Evolutionary conservation across 2,329 filamentous ascomycete species (phyloP).

Genomic region (Fusarium penzigii): DNA sequence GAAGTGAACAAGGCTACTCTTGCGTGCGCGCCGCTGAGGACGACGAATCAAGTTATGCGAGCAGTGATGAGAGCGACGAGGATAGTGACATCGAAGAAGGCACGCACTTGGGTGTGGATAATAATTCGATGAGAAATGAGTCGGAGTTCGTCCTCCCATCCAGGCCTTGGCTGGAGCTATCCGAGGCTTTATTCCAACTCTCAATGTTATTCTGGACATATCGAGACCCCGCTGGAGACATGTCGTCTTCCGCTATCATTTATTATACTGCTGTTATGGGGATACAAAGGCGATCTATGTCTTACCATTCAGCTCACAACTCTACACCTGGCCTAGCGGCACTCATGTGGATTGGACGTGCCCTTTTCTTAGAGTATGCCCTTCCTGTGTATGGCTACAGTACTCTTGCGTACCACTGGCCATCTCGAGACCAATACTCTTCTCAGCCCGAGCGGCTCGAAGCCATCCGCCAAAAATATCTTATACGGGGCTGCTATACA

Average conservation of each 20-base stretch:
- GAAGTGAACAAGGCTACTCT: no score
- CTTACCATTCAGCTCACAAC: background rate
- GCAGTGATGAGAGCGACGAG: no score
- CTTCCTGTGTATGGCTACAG: background rate
- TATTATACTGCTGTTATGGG: background rate
- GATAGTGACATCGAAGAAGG: background rate
- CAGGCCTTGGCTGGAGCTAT: background rate
- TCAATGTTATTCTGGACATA: slow-evolving; percentile 3
- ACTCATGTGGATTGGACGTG: background rate
- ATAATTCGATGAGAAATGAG: background rate
- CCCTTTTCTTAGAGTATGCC: slow-evolving; percentile 2
- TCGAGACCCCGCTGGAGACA: background rate
- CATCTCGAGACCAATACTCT: background rate
- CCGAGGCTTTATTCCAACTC: slow-evolving; percentile 1
- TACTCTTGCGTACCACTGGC: slow-evolving; percentile 2
- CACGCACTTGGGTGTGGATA: background rate
- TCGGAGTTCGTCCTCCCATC: background rate
- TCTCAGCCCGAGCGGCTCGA: slow-evolving; percentile 1
- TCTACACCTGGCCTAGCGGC: background rate
- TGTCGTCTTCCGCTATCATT: background rate
- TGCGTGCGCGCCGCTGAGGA: no score
- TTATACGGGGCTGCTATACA: slow-evolving; percentile 2
- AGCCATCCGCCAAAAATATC: slow-evolving; percentile 1
- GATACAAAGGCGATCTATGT: background rate
- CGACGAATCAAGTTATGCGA: no score